Base-by-base conservation (phyloP, 2,329 filamentous ascomycete genomes). In the Corniculantispora saksenae region DNA sequence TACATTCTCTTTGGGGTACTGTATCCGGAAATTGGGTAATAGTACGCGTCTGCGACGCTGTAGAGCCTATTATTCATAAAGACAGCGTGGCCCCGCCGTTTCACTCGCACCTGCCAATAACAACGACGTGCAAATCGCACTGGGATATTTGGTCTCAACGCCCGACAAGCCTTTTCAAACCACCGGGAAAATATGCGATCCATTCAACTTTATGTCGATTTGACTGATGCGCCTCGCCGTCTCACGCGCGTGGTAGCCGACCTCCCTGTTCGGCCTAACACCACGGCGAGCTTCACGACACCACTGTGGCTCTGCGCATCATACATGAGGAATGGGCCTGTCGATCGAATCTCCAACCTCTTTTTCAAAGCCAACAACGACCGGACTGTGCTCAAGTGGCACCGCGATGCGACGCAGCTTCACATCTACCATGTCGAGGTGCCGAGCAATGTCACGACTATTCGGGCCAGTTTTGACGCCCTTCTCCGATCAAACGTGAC, bases 401-500 rank as follows among this genome's bases (percentile, higher is more conserved):
- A 55, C 9, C 65, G 65, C 15, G 56, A 66, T 29, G 54, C 56
- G 7, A 48, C 45, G 12, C 27, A 47, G 13, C 15, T n/a, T n/a
- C 56, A 63, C 17, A 57, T 64, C 10, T 66, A 64, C 50, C 48
- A 60, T 15, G 65, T 66, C n/a, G 61, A 64, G 6, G 13, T 66
- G 19, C 65, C 65, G 6, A 45, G 17, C 38, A 27, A 21, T 10
- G 61, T 56, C 17, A 51, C 58, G 19, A 66, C 50, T 2, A 50
- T 66, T 19, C 54, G 35, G 40, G 65, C 55, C 19, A 32, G 21
- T 17, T 66, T 66, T 38, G 65, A 66, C 48, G 65, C 61, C 61
- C 48, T 66, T n/a, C 13, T 66, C 15, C 51, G 38, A 23, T 15
- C 29, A 3, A 38, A 40, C 15, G 23, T 59, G 27, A 66, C 65